Conservation (phyloP, 2,329 filamentous ascomycete species). For the Rutstroemia sp. region DNA sequence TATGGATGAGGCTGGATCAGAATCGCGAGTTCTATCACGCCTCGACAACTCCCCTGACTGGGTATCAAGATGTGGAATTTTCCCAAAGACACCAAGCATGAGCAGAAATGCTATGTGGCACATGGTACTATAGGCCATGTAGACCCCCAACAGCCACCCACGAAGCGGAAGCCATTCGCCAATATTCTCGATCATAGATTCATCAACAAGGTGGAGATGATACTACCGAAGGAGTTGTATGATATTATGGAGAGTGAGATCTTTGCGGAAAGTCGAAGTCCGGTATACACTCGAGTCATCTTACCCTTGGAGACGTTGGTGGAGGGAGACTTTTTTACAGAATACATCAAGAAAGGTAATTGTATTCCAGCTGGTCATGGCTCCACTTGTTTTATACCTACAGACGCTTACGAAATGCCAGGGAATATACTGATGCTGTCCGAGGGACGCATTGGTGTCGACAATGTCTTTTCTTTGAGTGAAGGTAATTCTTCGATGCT, state of each 20-base stretch:
- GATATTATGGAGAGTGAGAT: conserved; percentile 47
- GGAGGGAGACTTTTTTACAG: conserved; percentile 69
- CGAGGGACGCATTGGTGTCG: conserved; percentile 60
- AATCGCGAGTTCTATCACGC: background rate
- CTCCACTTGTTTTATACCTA: background rate
- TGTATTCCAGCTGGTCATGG: background rate
- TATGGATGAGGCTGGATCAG: background rate
- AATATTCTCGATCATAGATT: conserved; percentile 58
- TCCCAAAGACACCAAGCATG: conserved; percentile 28
- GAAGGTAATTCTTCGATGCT: conserved; percentile 45
- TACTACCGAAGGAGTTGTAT: conserved; percentile 61
- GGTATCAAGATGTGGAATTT: conserved; percentile 38
- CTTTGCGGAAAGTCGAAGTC: conserved; percentile 32
- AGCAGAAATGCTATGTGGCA: conserved; percentile 66
- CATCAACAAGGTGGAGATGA: conserved; percentile 62
- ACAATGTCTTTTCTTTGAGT: conserved; percentile 64
- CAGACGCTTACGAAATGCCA: conserved; percentile 28
- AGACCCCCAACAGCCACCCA: conserved; percentile 61
- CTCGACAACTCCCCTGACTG: background rate
- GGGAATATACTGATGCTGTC: conserved; percentile 81
- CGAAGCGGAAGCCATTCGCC: conserved; percentile 70
- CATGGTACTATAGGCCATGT: conserved; percentile 62
- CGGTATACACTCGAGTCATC: conserved; percentile 58
- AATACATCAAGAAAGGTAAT: conserved; percentile 62
- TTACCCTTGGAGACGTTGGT: conserved; percentile 69